These are phyloP conservation scores for Chenopodium quinoa DNA, from an alignment of 148 eudicot genomes.

Conservation along the genomic window DNA sequence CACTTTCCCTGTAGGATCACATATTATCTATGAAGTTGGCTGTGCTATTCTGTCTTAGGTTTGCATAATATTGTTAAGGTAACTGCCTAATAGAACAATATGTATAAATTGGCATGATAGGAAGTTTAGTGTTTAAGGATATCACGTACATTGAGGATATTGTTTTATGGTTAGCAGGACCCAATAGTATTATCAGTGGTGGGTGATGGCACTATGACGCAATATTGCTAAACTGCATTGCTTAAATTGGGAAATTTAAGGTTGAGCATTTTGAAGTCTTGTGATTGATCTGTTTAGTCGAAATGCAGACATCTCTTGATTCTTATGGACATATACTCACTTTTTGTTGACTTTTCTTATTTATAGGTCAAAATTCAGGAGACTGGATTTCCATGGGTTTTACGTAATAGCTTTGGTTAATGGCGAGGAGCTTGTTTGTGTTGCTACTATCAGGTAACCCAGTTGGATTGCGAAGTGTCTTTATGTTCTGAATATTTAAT, in stretches of 20 bases:
- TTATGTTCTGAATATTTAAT: neutral
- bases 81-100: neutral
- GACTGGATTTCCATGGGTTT: slow-evolving; percentile 56
- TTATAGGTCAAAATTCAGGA: slow-evolving; percentile 40
- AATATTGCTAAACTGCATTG: neutral
- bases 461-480: neutral
- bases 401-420: slow-evolving; percentile 42
- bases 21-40: neutral
- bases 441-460: slow-evolving; percentile 51
- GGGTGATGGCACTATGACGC: neutral
- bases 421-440: slow-evolving; percentile 45
- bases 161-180: neutral
- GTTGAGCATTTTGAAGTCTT: neutral
- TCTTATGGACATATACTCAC: neutral
- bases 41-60: neutral
- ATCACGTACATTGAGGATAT: neutral
- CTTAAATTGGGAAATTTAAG: neutral
- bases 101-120: neutral
- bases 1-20: neutral
- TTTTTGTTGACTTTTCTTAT: slow-evolving; percentile 1
- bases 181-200: neutral
- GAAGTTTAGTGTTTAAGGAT: neutral
- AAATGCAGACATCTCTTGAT: neutral
- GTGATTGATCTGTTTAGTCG: neutral
- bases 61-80: neutral